Evolutionary conservation across 2,329 filamentous ascomycete species (phyloP).

Genomic region (Clonostachys byssicola): DNA sequence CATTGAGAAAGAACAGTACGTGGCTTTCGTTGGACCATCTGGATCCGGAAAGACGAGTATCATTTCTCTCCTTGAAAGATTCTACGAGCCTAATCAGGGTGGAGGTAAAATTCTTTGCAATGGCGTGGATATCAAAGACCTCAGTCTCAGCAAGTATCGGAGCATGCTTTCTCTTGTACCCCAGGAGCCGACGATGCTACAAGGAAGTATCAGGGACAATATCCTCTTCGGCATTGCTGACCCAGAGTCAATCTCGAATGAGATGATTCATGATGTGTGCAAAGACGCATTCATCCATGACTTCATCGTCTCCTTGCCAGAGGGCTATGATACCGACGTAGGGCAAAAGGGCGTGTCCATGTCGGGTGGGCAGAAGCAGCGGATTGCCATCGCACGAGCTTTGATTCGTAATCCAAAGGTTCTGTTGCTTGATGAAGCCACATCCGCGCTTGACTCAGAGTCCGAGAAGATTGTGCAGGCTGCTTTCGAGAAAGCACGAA

Average conservation of each 20-base stretch:
- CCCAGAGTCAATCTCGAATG: conserved; percentile 36
- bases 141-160: conserved; percentile 86
- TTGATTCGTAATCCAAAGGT: conserved; percentile 91
- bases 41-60: conserved; percentile 95
- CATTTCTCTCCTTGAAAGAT: conserved; percentile 86
- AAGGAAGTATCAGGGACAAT: conserved; percentile 87
- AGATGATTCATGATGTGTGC: conserved; percentile 71
- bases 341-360: conserved; percentile 83
- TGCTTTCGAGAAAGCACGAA: conserved; percentile 79
- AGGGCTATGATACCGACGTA: conserved; percentile 81
- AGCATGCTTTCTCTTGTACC: conserved; percentile 81
- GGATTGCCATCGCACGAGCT: conserved; percentile 87
- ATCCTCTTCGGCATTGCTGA: conserved; percentile 63
- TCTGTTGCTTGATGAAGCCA: conserved; percentile 33
- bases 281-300: conserved; percentile 92
- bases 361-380: conserved; percentile 91
- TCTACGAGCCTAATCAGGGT: conserved; percentile 73
- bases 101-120: conserved; percentile 79
- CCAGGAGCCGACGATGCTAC: conserved; percentile 92
- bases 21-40: conserved; percentile 84
- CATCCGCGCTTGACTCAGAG: conserved; percentile 40
- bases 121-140: conserved; percentile 71
- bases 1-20: conserved; percentile 26
- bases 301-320: conserved; percentile 81
- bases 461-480: conserved; percentile 83